Conservation (phyloP, 768 basidiomycete species). For the Suillus alpinus region DNA sequence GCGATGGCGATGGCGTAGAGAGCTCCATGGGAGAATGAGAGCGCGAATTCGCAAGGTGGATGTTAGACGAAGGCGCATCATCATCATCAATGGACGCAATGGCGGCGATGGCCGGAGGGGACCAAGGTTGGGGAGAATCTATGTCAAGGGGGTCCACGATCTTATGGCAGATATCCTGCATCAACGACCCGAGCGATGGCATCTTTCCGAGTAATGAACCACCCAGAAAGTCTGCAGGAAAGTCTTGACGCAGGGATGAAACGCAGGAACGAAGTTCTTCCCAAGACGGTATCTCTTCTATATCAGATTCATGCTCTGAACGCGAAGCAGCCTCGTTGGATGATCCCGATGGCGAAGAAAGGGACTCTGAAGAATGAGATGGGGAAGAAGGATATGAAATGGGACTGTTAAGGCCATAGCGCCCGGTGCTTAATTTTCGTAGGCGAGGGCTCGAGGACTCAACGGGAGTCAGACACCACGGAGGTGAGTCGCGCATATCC, state of each 20-base stretch:
- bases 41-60: constrained; percentile 22
- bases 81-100: constrained; percentile 11
- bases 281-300: constrained; percentile 42
- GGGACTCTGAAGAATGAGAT: constrained; percentile 32
- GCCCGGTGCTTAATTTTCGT: constrained; percentile 46
- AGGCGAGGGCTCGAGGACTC: constrained; percentile 31
- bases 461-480: constrained; percentile 8
- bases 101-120: constrained; percentile 14
- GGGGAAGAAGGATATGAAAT: constrained; percentile 27
- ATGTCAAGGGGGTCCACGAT: constrained; percentile 9
- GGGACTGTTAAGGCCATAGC: constrained; percentile 55
- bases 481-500: constrained; percentile 19
- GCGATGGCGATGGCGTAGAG: constrained; percentile 36
- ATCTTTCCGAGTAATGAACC: constrained; percentile 23
- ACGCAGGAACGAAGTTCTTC: constrained; percentile 12
- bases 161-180: constrained; percentile 25
- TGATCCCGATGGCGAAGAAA: constrained; percentile 41
- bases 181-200: constrained; percentile 30
- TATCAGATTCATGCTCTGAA: constrained; percentile 48
- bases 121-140: constrained; percentile 11
- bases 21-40: constrained; percentile 51
- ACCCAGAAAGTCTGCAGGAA: constrained; percentile 8
- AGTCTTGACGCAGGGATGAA: constrained; percentile 14
- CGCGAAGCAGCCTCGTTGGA: constrained; percentile 28
- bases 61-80: constrained; percentile 8